These are phyloP conservation scores for Austroboletus olivaceoglutinosus DNA, from an alignment of 1,284 basidiomycete genomes.

Conservation along the genomic window DNA sequence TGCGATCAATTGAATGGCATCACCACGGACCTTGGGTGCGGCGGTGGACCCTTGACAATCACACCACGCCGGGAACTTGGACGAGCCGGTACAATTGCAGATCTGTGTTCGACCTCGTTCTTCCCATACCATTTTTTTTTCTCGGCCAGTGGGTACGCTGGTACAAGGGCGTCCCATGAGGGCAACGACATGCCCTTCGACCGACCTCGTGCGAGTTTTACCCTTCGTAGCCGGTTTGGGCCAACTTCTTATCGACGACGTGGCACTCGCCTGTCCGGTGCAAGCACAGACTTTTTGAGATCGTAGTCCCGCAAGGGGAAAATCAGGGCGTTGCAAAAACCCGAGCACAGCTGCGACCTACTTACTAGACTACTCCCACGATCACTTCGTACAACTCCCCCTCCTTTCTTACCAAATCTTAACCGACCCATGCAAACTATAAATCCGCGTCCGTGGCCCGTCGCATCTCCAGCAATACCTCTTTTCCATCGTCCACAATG, in stretches of 20 bases:
- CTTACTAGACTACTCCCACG: slow-evolving; percentile 31
- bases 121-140: too few species aligned
- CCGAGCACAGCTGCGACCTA: slow-evolving; percentile 26
- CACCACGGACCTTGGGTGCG: too few species aligned
- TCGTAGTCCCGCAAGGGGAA: slow-evolving; percentile 25
- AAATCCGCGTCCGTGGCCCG: too few species aligned
- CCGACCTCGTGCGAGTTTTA: slow-evolving; percentile 31
- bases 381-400: slow-evolving; percentile 28
- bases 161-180: too few species aligned
- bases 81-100: too few species aligned
- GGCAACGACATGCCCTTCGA: slow-evolving; percentile 11
- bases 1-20: slow-evolving; percentile 13
- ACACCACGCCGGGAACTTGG: not conserved
- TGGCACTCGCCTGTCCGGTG: slow-evolving; percentile 19
- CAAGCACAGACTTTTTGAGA: slow-evolving; percentile 22
- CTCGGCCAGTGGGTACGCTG: too few species aligned
- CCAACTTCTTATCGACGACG: slow-evolving; percentile 27
- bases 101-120: too few species aligned
- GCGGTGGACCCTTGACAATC: not conserved
- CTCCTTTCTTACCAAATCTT: too few species aligned
- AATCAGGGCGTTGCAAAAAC: slow-evolving; percentile 25
- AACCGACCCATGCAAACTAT: not conserved
- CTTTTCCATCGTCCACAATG: slow-evolving; percentile 28
- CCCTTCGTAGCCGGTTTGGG: slow-evolving; percentile 27
- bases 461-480: too few species aligned